phyloP scores from a whole-genome alignment of 2,329 filamentous ascomycete genomes.

The Trichoderma sp. region DNA sequence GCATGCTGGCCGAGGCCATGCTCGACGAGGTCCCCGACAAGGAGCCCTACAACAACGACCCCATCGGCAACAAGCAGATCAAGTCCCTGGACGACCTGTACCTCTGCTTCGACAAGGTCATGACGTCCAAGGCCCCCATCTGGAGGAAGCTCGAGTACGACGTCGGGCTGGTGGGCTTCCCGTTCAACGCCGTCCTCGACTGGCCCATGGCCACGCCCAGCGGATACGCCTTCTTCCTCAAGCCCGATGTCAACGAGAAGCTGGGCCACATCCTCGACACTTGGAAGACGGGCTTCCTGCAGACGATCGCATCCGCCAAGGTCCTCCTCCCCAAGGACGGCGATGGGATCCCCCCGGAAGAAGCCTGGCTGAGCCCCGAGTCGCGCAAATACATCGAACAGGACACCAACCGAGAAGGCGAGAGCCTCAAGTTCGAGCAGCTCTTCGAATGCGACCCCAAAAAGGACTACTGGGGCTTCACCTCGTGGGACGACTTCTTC shows the following conservation, averaged over 20 bases:
- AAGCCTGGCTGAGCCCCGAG: slow-evolving; percentile 32
- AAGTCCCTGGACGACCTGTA: slow-evolving; percentile 32
- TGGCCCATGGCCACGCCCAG: slow-evolving; percentile 61
- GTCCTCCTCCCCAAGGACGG: not conserved
- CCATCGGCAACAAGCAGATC: slow-evolving; percentile 28
- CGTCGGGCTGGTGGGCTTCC: slow-evolving; percentile 54
- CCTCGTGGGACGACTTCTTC: slow-evolving; percentile 68
- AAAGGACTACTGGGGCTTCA: slow-evolving; percentile 49
- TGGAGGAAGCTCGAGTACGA: slow-evolving; percentile 30
- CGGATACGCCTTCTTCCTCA: slow-evolving; percentile 57
- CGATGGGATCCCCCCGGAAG: not conserved
- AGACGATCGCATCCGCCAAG: slow-evolving; percentile 31
- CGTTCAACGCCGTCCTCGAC: slow-evolving; percentile 60
- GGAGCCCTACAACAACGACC: slow-evolving; percentile 30
- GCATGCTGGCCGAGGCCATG: slow-evolving; percentile 34
- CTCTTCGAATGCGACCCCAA: slow-evolving; percentile 33
- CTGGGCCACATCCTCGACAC: slow-evolving; percentile 54
- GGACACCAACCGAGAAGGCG: slow-evolving; percentile 30
- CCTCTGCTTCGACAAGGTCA: slow-evolving; percentile 30
- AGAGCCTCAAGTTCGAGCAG: slow-evolving; percentile 28
- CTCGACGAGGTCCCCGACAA: slow-evolving; percentile 34
- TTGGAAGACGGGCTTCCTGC: slow-evolving; percentile 40
- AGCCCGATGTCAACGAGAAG: slow-evolving; percentile 53
- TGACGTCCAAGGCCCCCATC: slow-evolving; percentile 28
- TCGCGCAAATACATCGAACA: slow-evolving; percentile 29